A percentile compares a stretch with the other conserved stretches of the same genome.
These are phyloP conservation scores for Drechslera avenae DNA, from an alignment of 2,329 filamentous ascomycete species.

Conservation along the genomic window DNA sequence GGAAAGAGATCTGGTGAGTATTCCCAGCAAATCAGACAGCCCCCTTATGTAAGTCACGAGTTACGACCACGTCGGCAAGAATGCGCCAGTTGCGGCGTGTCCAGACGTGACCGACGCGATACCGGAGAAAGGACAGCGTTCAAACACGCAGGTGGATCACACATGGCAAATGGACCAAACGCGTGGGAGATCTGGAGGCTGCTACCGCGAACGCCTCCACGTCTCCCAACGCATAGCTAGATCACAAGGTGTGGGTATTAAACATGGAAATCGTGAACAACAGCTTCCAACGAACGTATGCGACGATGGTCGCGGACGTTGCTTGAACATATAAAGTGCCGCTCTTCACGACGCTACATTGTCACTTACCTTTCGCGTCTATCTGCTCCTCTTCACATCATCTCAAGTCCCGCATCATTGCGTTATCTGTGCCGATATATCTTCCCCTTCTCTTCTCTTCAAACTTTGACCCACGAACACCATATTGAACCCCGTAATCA, in stretches of 20 bases:
- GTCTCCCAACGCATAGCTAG: slow-evolving; percentile 32
- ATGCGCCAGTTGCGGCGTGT: no score
- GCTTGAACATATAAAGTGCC: slow-evolving; percentile 13
- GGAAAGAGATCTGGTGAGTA: background rate
- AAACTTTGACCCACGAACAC: slow-evolving; percentile 1
- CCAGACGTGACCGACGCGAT: background rate
- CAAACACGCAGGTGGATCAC: background rate
- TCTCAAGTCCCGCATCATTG: background rate
- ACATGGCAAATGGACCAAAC: slow-evolving; percentile 7
- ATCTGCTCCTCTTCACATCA: slow-evolving; percentile 14
- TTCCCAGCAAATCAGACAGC: background rate
- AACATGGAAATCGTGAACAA: slow-evolving; percentile 2
- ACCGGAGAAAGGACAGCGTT: background rate
- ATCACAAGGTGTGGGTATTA: slow-evolving; percentile 37
- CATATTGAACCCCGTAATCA: background rate
- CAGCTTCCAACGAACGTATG: slow-evolving; percentile 3
- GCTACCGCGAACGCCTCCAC: slow-evolving; percentile 11
- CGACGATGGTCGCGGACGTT: background rate
- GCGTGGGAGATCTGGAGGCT: background rate
- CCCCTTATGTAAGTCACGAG: background rate
- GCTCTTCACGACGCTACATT: slow-evolving; percentile 14
- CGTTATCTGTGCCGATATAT: background rate
- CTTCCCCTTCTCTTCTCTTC: slow-evolving; percentile 2
- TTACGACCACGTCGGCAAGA: no score
- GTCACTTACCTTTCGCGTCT: background rate